Evolutionary conservation across 495 filamentous ascomycete genomes (phyloP), one percentile per base, ranked within the genome.

Genomic region (Xylaria venustula): DNA sequence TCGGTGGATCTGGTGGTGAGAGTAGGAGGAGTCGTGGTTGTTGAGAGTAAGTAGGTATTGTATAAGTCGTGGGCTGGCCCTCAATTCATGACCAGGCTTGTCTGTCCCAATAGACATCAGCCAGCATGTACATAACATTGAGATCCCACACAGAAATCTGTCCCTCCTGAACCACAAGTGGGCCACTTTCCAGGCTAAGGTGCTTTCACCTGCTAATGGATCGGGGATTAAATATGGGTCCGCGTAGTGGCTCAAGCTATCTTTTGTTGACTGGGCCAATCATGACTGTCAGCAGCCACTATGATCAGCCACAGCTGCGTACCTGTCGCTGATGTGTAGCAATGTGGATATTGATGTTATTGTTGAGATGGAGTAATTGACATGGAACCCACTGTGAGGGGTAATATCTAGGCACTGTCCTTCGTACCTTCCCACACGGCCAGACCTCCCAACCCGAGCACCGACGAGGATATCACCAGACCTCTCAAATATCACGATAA

Each of bases 131-230:
- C 28, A n/a, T 40, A 11, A 45, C 14, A 7, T 14, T 50, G 47
- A n/a, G 23, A 19, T 62, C 32, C 57, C 58, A 56, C 60, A 59
- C 56, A 56, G 60, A 68, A 71, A 71, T 71, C 67, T 71, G 69
- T 71, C 69, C 67, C 69, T 69, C 67, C 67, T 69, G 58, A 64
- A 66, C 56, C 26, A 52, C 47, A 47, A 63, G 63, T 55, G 61
- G 63, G 62, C 22, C 58, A 36, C 14, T 19, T 2, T 40, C 7
- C 30, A 47, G 26, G 6, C 15, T 40, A 40, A 12, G 7, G 19
- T 48, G 6, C 45, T 49, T 58, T 32, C 14, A 22, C 28, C 14
- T 15, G 37, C 37, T 40, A 40, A 12, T 3, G 37, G 7, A 40
- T 40, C 14, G 37, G 37, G 14, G 30, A 11, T n/a, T 5, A 34